Evolutionary conservation across 495 filamentous ascomycete genomes (phyloP).

Genomic region (Diplogelasinospora grovesii): DNA sequence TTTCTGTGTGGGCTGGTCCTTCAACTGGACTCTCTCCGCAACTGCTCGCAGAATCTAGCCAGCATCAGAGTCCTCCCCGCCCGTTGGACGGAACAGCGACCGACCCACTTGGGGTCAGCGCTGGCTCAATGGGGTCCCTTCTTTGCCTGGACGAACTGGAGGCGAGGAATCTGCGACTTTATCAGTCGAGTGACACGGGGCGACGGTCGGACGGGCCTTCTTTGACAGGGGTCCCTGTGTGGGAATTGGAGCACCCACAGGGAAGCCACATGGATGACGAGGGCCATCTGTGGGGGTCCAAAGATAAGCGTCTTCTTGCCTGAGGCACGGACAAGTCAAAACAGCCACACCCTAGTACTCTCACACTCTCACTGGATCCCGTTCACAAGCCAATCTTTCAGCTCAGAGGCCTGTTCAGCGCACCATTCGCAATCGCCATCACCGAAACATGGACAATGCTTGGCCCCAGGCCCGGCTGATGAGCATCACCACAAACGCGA

Average conservation of each 20-base stretch:
- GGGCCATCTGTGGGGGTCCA: slow-evolving; percentile 25
- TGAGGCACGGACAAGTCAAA: too few species aligned
- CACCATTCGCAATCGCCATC: background rate
- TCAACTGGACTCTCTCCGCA: too few species aligned
- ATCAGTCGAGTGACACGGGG: slow-evolving; percentile 21
- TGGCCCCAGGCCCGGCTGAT: background rate
- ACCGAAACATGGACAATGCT: too few species aligned
- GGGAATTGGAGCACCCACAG: slow-evolving; percentile 10
- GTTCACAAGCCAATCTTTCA: slow-evolving; percentile 1
- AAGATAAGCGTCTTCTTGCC: slow-evolving; percentile 26
- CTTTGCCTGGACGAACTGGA: slow-evolving; percentile 14
- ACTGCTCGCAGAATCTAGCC: too few species aligned
- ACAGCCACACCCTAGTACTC: background rate
- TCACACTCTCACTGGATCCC: background rate
- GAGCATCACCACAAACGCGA: background rate
- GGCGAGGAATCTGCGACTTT: slow-evolving; percentile 20
- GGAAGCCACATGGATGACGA: slow-evolving; percentile 26
- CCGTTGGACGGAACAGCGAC: slow-evolving; percentile 2
- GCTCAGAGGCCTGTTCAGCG: slow-evolving; percentile 15
- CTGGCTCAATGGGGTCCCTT: slow-evolving; percentile 6
- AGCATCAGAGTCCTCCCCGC: background rate
- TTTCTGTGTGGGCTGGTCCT: too few species aligned
- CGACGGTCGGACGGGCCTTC: slow-evolving; percentile 14
- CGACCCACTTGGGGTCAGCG: slow-evolving; percentile 6
- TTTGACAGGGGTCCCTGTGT: slow-evolving; percentile 17